Base-by-base conservation (phyloP, 2,329 filamentous ascomycete species). In the Talaromyces amestolkiae region DNA sequence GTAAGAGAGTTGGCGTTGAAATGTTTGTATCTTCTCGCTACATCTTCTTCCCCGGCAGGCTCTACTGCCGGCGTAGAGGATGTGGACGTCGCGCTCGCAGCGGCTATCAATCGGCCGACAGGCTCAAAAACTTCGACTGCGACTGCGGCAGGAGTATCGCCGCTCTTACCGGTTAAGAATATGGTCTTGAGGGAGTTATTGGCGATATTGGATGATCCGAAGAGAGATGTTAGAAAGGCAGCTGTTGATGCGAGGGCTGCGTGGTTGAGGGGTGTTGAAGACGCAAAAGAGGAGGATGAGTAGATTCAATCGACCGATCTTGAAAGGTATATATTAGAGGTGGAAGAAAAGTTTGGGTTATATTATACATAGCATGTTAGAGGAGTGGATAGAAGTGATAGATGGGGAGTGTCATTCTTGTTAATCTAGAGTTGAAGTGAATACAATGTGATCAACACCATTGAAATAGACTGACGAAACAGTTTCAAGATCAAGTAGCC, bases 231-330 rank as follows among this genome's bases (percentile, higher is more conserved):
- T 10, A 80, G 88, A 49, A 83, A 85, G 68, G 85, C 86, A 66
- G 87, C 87, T 15, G 87, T 89, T 31, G 83, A 83, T 77, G 87
- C 86, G 68, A 76, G 86, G 61, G 82, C 79, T n/a, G 84, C 81
- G 64, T 89, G 87, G 87, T 73, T 88, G 62, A 81, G 82, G 65
- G 72, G 74, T 15, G 78, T 88, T 51, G 86, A 86, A 71, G 86
- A 88, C 72, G 85, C 84, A 61, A 79, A 82, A 27, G 84, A 87
- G 51, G 84, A 87, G 49, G 71, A 66, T 53, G 60, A 60, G 47
- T 68, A 59, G 35, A 49, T 60, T n/a, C 31, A 31, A 31, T 31
- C 4, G 27, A 31, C 27, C 27, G 1, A 6, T 53, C 13, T 13
- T 37, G 3, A 37, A 13, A 8, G 35, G 2, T 2, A 37, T 37